Evolutionary conservation across 1,284 basidiomycete species (phyloP), one percentile per base, ranked within the genome.

Genomic region (Ganoderma lucidum): DNA sequence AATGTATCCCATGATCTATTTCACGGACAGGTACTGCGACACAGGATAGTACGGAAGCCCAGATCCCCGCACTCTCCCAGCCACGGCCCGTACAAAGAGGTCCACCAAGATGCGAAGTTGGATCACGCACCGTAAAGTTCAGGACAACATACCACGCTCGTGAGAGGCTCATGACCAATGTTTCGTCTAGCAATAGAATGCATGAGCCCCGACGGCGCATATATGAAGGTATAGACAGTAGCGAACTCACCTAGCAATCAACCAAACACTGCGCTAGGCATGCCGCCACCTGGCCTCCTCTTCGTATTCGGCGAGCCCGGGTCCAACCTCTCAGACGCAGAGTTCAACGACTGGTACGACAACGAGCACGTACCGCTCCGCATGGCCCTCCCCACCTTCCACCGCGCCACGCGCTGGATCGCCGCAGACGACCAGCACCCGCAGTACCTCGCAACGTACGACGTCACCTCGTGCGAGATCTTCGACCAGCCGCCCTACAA

Each of bases 301-400:
- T 69, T 79, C 68, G 79, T 78, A 12, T 78, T 76, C 72, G 66
- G 75, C 35, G 79, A 81, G 30, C 78, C 77, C 1, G 80, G 79
- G 15, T 37, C 75, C 10, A 65, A 51, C 44, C 76, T 80, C 53
- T 23, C 75, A 23, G 71, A 78, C 17, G 74, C 69, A 9, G 80
- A 80, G 65, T 81, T 74, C 74, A 69, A 77, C 42, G 86, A 88
- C 74, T 90, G 89, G 89, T 90, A 90, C 79, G 83, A 90, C 75
- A 87, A 88, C 74, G 89, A 90, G 78, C 89, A 90, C 75, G 83
- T 90, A 51, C 89, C 89, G 0, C 81, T 89, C 2, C 86, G 89
- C 35, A 80, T 89, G 67, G 82, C 86, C 68, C 81, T 88, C 23
- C 80, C 83, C 19, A 82, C 84, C 2, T 89, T 90, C 80, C 81